Conservation (phyloP, 108 stramenopile genomes). For the Aurantiochytrium sp. region DNA sequence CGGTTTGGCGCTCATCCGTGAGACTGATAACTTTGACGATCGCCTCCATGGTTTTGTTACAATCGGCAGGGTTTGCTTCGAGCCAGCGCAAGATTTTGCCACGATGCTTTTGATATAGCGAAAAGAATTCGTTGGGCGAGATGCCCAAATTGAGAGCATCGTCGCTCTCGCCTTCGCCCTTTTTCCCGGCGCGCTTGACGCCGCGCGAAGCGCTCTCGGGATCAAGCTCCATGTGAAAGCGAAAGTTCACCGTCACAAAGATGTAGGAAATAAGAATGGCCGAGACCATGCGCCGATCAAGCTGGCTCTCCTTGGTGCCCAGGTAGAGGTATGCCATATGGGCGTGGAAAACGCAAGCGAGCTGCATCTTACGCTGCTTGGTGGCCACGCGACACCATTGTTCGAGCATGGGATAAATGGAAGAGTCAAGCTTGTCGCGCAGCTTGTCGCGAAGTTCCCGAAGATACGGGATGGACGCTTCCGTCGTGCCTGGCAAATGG, state of each 20-base stretch:
- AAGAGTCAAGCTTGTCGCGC: background rate
- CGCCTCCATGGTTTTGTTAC: constrained; percentile 85
- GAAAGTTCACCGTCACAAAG: constrained; percentile 89
- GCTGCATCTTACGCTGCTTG: constrained; percentile 61
- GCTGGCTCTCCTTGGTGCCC: constrained; percentile 79
- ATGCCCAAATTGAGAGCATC: constrained; percentile 36
- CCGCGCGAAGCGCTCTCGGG: constrained; percentile 37
- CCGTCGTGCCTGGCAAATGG: background rate
- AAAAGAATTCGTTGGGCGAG: constrained; percentile 88
- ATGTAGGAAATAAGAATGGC: constrained; percentile 86
- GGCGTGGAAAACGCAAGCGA: constrained; percentile 81
- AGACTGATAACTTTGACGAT: constrained; percentile 85
- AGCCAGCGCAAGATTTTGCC: constrained; percentile 81
- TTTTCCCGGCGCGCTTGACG: constrained; percentile 22
- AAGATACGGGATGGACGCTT: background rate
- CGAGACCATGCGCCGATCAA: constrained; percentile 80
- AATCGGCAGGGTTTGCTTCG: constrained; percentile 67
- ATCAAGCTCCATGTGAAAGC: constrained; percentile 84
- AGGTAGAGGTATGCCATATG: constrained; percentile 94
- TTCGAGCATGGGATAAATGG: constrained; percentile 79
- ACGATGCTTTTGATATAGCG: constrained; percentile 79
- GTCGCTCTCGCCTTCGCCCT: background rate
- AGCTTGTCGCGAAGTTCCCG: constrained; percentile 20
- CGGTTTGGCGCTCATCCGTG: constrained; percentile 69
- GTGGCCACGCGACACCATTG: constrained; percentile 79